Conservation (phyloP, 805 yeast species). For the Priceomyces carsonii region DNA sequence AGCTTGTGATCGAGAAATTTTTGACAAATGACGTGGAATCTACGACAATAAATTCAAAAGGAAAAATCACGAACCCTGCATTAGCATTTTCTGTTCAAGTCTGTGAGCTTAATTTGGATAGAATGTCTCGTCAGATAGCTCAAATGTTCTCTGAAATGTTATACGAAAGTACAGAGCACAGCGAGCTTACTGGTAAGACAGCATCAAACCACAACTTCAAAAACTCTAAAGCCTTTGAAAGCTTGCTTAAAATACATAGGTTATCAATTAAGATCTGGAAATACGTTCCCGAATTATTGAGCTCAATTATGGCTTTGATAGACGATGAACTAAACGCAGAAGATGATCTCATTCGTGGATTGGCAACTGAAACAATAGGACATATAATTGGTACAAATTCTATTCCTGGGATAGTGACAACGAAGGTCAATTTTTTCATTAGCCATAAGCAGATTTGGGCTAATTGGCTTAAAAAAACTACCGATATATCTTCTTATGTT, state of each 20-base stretch:
- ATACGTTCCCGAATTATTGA: slow-evolving; percentile 70
- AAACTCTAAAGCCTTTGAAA: slow-evolving; percentile 32
- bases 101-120: slow-evolving; percentile 69
- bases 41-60: slow-evolving; percentile 16
- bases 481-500: slow-evolving; percentile 66
- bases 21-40: slow-evolving; percentile 23
- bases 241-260: slow-evolving; percentile 61
- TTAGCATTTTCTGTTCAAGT: slow-evolving; percentile 65
- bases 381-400: slow-evolving; percentile 44
- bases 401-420: slow-evolving; percentile 31
- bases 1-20: slow-evolving; percentile 66
- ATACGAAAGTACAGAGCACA: slow-evolving; percentile 45
- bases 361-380: slow-evolving; percentile 77
- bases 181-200: slow-evolving; percentile 16
- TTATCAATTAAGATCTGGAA: slow-evolving; percentile 72
- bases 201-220: slow-evolving; percentile 6
- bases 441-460: slow-evolving; percentile 62
- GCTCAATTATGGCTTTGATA: slow-evolving; percentile 73
- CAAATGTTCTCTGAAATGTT: slow-evolving; percentile 78
- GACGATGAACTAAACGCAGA: slow-evolving; percentile 81
- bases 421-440: slow-evolving; percentile 57
- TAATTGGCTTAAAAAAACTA: slow-evolving; percentile 72
- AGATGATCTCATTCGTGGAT: slow-evolving; percentile 55
- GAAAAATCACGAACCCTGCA: slow-evolving; percentile 51
- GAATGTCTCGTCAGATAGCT: slow-evolving; percentile 74